phyloP scores from a whole-genome alignment of 2,329 filamentous ascomycete species.

The Fonsecaea multimorphosa region DNA sequence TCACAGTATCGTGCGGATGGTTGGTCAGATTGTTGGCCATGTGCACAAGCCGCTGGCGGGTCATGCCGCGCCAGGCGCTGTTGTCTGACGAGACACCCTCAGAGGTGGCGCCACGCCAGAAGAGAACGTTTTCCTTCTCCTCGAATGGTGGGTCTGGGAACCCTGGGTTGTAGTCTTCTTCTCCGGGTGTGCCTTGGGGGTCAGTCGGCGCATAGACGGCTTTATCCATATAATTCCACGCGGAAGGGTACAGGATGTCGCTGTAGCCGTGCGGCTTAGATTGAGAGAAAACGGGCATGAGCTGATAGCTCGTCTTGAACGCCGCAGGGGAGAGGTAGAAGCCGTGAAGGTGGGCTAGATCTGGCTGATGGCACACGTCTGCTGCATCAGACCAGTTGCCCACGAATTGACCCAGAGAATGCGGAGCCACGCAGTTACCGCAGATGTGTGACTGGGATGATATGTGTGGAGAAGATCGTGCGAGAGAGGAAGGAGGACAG shows the following conservation, averaged over 20 bases:
- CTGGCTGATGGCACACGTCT: conserved; percentile 77
- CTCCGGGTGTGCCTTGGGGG: conserved; percentile 45
- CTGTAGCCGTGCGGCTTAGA: conserved; percentile 74
- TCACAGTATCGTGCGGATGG: conserved; percentile 47
- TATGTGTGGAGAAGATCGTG: conserved; percentile 60
- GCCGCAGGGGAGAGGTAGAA: conserved; percentile 71
- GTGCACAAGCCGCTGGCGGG: conserved; percentile 73
- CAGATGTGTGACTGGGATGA: conserved; percentile 72
- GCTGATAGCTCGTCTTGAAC: conserved; percentile 65
- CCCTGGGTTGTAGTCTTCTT: conserved; percentile 31
- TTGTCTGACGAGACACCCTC: conserved; percentile 56
- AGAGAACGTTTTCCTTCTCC: conserved; percentile 68
- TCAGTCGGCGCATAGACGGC: conserved; percentile 59
- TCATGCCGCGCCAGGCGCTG: conserved; percentile 70
- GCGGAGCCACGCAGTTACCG: conserved; percentile 64
- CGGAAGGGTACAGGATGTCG: conserved; percentile 75
- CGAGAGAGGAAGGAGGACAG: conserved; percentile 68
- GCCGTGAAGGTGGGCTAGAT: conserved; percentile 74
- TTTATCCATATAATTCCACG: conserved; percentile 68
- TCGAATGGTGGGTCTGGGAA: conserved; percentile 62
- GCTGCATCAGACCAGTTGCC: conserved; percentile 68
- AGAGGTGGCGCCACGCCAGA: conserved; percentile 75
- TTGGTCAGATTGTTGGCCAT: conserved; percentile 65
- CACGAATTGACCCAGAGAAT: conserved; percentile 72
- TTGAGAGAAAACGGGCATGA: conserved; percentile 77